A percentile compares a stretch with the other conserved stretches of the same genome.
Conservation (phyloP, 2,329 filamentous ascomycete genomes). For the Ceratocystiopsis minuta region DNA sequence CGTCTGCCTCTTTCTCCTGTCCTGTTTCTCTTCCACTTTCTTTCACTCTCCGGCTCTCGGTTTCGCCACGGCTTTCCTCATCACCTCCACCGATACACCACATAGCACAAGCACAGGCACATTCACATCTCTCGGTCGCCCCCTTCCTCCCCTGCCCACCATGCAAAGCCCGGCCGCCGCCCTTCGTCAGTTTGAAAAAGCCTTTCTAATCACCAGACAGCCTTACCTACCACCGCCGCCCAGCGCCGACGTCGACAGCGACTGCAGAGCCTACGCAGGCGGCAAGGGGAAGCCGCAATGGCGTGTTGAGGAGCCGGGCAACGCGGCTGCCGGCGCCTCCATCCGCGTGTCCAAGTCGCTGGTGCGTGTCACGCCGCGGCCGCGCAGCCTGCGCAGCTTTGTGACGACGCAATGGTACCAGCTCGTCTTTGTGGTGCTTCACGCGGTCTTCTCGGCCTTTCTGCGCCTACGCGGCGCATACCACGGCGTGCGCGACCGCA, state of each 20-base stretch:
- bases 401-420: constrained; percentile 44
- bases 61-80: no score
- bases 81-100: no score
- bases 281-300: no score
- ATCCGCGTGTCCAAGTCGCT: neutral
- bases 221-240: constrained; percentile 20
- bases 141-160: no score
- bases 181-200: no score
- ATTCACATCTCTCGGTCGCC: no score
- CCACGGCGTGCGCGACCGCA: constrained; percentile 57
- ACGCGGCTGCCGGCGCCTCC: neutral
- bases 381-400: constrained; percentile 41
- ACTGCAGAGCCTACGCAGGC: neutral
- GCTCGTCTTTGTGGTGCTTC: constrained; percentile 50
- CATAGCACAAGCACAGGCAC: no score
- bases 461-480: constrained; percentile 66
- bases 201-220: constrained; percentile 8
- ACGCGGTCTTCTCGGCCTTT: constrained; percentile 75
- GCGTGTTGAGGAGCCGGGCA: neutral
- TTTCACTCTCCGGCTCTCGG: no score
- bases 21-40: no score
- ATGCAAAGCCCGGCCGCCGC: no score
- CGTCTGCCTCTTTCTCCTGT: no score
- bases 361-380: constrained; percentile 13
- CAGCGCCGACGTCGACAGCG: constrained; percentile 11